Percentiles rank a stretch among this genome's conserved stretches.
Conservation (phyloP, 2,329 filamentous ascomycete genomes). For the Trichoderma koningii region DNA sequence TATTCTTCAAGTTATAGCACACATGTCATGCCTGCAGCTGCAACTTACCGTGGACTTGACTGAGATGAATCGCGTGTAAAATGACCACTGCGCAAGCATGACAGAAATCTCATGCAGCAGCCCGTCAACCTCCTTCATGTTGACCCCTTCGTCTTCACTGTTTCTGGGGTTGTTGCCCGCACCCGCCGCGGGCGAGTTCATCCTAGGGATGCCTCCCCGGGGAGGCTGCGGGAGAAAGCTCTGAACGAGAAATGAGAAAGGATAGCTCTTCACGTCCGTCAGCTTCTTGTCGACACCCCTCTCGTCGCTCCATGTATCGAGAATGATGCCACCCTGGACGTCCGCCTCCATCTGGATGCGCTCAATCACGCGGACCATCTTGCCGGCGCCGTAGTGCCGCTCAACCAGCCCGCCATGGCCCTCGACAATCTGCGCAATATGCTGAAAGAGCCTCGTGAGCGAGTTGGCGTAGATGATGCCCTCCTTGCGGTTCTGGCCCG, state of each 20-base stretch:
- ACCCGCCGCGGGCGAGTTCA: constrained; percentile 73
- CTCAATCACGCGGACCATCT: constrained; percentile 94
- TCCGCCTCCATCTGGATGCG: constrained; percentile 92
- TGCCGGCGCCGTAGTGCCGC: constrained; percentile 86
- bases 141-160: constrained; percentile 88
- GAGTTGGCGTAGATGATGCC: constrained; percentile 90
- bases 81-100: constrained; percentile 91
- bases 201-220: constrained; percentile 63
- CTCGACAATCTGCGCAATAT: constrained; percentile 95
- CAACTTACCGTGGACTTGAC: constrained; percentile 76
- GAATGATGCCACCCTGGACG: constrained; percentile 90
- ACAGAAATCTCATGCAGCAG: constrained; percentile 84
- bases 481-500: constrained; percentile 57
- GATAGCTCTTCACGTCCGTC: constrained; percentile 95
- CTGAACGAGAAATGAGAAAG: constrained; percentile 94
- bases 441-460: constrained; percentile 90
- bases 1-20: background rate
- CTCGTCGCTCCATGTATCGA: constrained; percentile 95
- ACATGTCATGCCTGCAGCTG: background rate
- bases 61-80: constrained; percentile 87
- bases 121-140: constrained; percentile 94
- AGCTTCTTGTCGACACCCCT: constrained; percentile 79
- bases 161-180: constrained; percentile 55
- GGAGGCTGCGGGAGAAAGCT: constrained; percentile 80
- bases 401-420: constrained; percentile 89